Conservation (phyloP, 1,284 basidiomycete genomes). For the Inonotus hispidus region DNA sequence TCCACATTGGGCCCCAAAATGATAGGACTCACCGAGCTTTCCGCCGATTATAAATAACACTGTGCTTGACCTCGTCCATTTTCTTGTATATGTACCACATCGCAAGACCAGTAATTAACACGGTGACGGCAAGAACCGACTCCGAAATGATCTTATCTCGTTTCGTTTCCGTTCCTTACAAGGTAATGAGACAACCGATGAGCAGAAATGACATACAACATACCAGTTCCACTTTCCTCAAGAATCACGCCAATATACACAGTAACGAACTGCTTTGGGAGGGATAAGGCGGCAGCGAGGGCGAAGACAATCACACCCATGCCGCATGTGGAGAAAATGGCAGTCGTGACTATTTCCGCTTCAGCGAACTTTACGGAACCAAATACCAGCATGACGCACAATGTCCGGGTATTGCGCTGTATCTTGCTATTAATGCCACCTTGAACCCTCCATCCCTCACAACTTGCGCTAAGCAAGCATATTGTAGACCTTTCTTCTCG, state of each 20-base stretch:
- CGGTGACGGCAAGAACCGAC: constrained; percentile 12
- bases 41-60: constrained; percentile 15
- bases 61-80: constrained; percentile 15
- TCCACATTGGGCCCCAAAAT: not conserved
- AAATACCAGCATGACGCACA: constrained; percentile 31
- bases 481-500: constrained; percentile 52
- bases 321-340: constrained; percentile 62
- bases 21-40: constrained; percentile 15
- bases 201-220: constrained; percentile 19
- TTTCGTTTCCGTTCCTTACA: constrained; percentile 11
- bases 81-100: constrained; percentile 17
- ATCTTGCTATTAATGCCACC: constrained; percentile 51
- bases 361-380: constrained; percentile 8
- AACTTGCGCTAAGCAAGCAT: constrained; percentile 57
- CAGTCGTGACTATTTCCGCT: constrained; percentile 43
- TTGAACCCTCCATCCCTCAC: constrained; percentile 66
- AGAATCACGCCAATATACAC: constrained; percentile 50
- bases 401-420: constrained; percentile 61
- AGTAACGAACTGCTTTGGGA: constrained; percentile 58
- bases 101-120: constrained; percentile 12
- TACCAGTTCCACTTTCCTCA: constrained; percentile 27
- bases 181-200: not conserved
- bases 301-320: constrained; percentile 56
- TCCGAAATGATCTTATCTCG: constrained; percentile 16
- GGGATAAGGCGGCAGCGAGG: constrained; percentile 51